A percentile compares a stretch with the other conserved stretches of the same genome.
Conservation (phyloP, 805 yeast species). For the Candida xiaguanensis region DNA sequence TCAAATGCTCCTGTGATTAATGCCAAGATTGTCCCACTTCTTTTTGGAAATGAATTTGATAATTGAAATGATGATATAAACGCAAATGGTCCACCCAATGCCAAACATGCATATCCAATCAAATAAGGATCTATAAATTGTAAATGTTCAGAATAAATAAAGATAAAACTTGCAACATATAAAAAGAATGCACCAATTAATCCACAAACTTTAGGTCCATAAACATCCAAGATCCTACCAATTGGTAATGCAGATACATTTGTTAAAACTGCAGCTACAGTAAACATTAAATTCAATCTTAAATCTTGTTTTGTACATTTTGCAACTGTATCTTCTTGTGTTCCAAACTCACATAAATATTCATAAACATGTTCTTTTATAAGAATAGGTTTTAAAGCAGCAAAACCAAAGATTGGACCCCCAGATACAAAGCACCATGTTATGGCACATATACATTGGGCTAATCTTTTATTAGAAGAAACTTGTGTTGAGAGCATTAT, state of each 20-base stretch:
- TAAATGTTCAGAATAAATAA: conserved; percentile 37
- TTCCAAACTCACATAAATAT: conserved; percentile 25
- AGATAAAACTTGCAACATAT: conserved; percentile 42
- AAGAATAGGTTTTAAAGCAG: conserved; percentile 53
- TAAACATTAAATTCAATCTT: conserved; percentile 55
- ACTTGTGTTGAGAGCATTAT: conserved; percentile 9
- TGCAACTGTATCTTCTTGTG: conserved; percentile 23
- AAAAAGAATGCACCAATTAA: conserved; percentile 47
- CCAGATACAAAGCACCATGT: conserved; percentile 54
- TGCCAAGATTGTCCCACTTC: conserved; percentile 51
- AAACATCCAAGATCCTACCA: conserved; percentile 46
- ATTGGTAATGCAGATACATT: conserved; percentile 51
- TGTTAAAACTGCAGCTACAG: conserved; percentile 54
- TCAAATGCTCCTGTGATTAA: conserved; percentile 57
- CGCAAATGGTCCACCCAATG: conserved; percentile 57
- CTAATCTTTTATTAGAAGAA: conserved; percentile 12
- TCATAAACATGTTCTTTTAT: conserved; percentile 48
- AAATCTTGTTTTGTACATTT: conserved; percentile 52
- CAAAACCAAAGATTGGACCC: conserved; percentile 59
- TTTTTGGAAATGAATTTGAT: conserved; percentile 53
- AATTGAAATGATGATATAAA: conserved; percentile 55
- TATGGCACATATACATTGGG: conserved; percentile 49
- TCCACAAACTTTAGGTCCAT: conserved; percentile 54
- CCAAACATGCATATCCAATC: conserved; percentile 49
- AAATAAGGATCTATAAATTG: conserved; percentile 46